These are phyloP conservation scores for Boletus sp. DNA, from an alignment of 1,284 basidiomycete genomes.

Conservation along the genomic window DNA sequence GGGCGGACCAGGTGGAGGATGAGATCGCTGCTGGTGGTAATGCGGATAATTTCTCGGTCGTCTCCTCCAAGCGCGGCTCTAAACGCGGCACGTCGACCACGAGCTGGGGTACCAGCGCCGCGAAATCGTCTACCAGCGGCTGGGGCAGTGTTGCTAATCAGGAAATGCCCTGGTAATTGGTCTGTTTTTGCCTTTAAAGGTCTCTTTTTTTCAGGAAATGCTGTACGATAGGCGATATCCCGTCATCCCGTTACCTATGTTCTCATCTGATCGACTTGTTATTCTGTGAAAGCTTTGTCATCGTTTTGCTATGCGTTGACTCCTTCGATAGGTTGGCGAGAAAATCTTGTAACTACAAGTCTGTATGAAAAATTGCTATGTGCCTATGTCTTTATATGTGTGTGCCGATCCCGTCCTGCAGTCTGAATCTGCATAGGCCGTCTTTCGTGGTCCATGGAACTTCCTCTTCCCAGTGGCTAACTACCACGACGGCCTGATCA, in stretches of 20 bases:
- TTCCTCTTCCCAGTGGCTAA: conserved; percentile 90
- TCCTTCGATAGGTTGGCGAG: not conserved
- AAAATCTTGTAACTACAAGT: conserved; percentile 4
- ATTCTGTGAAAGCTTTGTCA: not conserved
- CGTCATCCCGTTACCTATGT: not conserved
- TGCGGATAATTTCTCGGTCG: conserved; percentile 1
- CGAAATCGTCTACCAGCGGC: conserved; percentile 24
- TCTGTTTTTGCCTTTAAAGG: not conserved
- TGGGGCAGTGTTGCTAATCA: conserved; percentile 20
- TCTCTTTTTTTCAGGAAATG: not conserved
- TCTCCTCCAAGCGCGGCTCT: conserved; percentile 15
- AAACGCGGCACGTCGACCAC: conserved; percentile 16
- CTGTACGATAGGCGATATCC: conserved; percentile 9
- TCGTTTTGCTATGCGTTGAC: not conserved
- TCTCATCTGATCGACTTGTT: conserved; percentile 1
- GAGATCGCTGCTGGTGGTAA: conserved; percentile 10
- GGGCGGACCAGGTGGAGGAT: conserved; percentile 32
- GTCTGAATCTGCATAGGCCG: conserved; percentile 41
- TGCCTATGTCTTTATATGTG: not conserved
- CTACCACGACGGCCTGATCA: conserved; percentile 76
- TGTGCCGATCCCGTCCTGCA: conserved; percentile 40
- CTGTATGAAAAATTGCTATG: not conserved
- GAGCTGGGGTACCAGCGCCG: conserved; percentile 7
- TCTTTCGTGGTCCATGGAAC: conserved; percentile 67
- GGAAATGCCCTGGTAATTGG: conserved; percentile 23